Evolutionary conservation across 2,329 filamentous ascomycete genomes (phyloP).

Genomic region (Dothiorella sarmentorum): DNA sequence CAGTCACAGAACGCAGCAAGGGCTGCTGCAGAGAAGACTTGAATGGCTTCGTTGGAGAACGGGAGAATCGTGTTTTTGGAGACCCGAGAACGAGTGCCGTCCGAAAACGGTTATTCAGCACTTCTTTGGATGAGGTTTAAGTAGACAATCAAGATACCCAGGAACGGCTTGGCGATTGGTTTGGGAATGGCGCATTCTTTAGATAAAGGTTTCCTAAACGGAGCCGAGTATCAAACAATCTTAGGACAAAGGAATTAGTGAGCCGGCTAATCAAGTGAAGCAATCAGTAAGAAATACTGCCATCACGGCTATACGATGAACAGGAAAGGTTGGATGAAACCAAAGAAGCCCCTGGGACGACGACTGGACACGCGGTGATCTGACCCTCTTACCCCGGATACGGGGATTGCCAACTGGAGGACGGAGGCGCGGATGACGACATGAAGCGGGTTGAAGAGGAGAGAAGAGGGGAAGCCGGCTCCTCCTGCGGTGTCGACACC

Average conservation of each 20-base stretch:
- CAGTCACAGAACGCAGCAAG: not conserved
- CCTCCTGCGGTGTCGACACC: not conserved
- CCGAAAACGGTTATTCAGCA: not conserved
- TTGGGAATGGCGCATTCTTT: too few species aligned
- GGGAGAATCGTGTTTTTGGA: not conserved
- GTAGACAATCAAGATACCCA: too few species aligned
- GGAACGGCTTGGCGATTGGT: too few species aligned
- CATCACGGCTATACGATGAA: not conserved
- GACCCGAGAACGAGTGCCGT: too few species aligned
- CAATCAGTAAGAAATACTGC: not conserved
- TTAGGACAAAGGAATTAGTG: too few species aligned
- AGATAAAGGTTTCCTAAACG: too few species aligned
- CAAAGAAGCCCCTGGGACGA: not conserved
- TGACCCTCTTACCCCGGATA: constrained; percentile 9
- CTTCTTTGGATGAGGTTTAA: too few species aligned
- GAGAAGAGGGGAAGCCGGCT: constrained; percentile 2
- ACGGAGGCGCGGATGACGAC: constrained; percentile 4
- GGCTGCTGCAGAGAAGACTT: not conserved
- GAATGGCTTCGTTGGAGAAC: not conserved
- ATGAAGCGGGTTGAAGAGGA: not conserved
- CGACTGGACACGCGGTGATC: constrained; percentile 5
- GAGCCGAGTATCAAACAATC: too few species aligned
- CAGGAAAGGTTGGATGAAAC: not conserved
- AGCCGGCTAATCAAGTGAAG: too few species aligned
- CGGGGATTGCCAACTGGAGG: constrained; percentile 9